Evolutionary conservation across 129 eudicot species (phyloP).

Genomic region (Glebionis coronaria): DNA sequence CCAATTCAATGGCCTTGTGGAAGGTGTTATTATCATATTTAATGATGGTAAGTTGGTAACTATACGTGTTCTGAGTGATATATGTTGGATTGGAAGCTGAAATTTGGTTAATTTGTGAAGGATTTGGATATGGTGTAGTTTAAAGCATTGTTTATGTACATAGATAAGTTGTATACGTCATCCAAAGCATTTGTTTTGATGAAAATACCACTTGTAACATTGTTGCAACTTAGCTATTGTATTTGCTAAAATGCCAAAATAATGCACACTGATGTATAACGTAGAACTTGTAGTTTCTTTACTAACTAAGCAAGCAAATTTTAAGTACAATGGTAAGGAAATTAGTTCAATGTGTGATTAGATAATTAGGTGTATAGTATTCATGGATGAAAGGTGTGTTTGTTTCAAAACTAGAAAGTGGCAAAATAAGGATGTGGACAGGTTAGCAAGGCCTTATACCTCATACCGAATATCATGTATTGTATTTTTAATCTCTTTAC

Average conservation of each 20-base stretch:
- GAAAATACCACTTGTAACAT: background rate
- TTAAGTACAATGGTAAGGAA: background rate
- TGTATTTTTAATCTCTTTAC: no score
- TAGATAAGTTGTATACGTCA: no score
- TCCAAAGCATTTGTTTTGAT: background rate
- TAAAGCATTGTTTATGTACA: background rate
- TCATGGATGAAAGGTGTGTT: conserved; percentile 5
- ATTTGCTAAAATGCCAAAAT: background rate
- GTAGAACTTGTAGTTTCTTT: background rate
- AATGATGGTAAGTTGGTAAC: no score
- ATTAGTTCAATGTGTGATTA: no score
- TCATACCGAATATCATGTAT: background rate
- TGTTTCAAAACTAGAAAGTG: conserved; percentile 8
- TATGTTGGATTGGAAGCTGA: background rate
- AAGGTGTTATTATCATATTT: no score
- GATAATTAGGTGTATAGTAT: background rate
- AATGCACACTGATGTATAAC: background rate
- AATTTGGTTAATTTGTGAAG: background rate
- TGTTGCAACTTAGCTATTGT: background rate
- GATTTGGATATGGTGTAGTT: background rate
- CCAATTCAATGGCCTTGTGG: no score
- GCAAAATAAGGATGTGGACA: conserved; percentile 2
- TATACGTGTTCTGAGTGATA: no score
- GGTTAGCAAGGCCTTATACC: background rate
- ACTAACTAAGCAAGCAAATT: background rate